phyloP scores from a whole-genome alignment of 192 early-diverging fungal genomes.

The Coemansia reversa region DNA sequence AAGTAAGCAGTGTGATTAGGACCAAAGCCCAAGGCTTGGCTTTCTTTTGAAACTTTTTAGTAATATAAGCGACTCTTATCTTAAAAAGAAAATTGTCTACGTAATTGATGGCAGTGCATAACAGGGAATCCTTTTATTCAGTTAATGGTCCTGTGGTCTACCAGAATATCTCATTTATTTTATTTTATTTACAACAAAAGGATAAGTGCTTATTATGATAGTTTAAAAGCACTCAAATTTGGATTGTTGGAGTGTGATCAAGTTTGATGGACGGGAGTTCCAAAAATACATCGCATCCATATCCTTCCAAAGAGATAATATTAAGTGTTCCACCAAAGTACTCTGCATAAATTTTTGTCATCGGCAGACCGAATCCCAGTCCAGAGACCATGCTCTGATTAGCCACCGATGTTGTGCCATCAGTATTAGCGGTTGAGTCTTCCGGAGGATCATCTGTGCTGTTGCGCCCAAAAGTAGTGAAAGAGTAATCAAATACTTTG shows the following conservation, averaged over 20 bases:
- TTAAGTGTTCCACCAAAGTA: slow-evolving; percentile 39
- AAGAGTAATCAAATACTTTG: slow-evolving; percentile 84
- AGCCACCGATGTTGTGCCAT: neutral
- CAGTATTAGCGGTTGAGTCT: neutral
- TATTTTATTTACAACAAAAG: neutral
- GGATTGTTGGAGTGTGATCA: slow-evolving; percentile 11
- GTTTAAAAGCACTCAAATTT: slow-evolving; percentile 8
- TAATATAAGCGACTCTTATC: neutral
- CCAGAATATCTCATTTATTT: neutral
- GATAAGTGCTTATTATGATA: neutral
- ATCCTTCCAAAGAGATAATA: slow-evolving; percentile 28
- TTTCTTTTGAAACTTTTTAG: neutral
- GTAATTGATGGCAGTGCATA: neutral
- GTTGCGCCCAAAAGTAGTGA: slow-evolving; percentile 74
- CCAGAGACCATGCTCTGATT: slow-evolving; percentile 19
- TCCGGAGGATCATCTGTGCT: slow-evolving; percentile 5
- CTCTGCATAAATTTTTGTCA: slow-evolving; percentile 37
- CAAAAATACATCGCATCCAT: slow-evolving; percentile 37
- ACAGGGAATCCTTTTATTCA: neutral
- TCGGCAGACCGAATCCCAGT: slow-evolving; percentile 40
- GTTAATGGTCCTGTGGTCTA: neutral
- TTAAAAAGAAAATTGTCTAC: neutral
- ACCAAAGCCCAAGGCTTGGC: neutral
- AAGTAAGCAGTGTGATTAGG: neutral
- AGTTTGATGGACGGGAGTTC: slow-evolving; percentile 36